phyloP scores from a whole-genome alignment of 305 asterid genomes.

The Petunia hybrid region DNA sequence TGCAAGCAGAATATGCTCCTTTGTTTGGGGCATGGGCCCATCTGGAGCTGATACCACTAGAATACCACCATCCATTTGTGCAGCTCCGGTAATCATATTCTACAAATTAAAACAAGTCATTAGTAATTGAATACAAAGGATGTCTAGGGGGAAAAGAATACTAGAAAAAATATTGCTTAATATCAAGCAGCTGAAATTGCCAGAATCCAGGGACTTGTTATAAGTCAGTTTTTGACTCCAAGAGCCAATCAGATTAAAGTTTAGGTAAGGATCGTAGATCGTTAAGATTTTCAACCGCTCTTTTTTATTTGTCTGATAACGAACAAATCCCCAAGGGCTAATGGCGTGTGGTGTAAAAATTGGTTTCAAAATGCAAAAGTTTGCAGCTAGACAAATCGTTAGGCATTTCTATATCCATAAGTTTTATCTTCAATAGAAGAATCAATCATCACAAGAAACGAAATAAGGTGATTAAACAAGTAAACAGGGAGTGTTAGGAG shows the following conservation, averaged over 20 bases:
- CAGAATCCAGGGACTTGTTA: neutral
- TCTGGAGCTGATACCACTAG: conserved; percentile 98
- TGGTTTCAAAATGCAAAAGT: neutral
- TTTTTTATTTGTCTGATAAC: too few species aligned
- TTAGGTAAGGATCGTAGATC: neutral
- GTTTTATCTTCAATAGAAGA: neutral
- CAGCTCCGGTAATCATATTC: conserved; percentile 99
- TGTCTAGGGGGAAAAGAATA: neutral
- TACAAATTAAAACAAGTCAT: conserved; percentile 41
- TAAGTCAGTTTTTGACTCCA: neutral
- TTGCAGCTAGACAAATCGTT: neutral
- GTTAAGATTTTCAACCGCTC: too few species aligned
- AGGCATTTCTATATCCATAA: neutral
- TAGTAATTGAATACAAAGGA: conserved; percentile 31
- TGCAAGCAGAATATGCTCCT: conserved; percentile 93
- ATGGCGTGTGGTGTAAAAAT: too few species aligned
- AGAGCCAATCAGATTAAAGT: neutral
- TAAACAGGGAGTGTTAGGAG: neutral
- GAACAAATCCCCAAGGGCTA: too few species aligned
- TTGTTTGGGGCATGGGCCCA: conserved; percentile 99
- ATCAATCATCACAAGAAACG: conserved; percentile 20
- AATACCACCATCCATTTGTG: conserved; percentile 99
- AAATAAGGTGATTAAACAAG: neutral
- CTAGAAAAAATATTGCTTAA: neutral
- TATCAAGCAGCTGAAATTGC: neutral